These are phyloP conservation scores for Aspergillus hiratsukae DNA, from an alignment of 2,329 filamentous ascomycete genomes.

Conservation along the genomic window DNA sequence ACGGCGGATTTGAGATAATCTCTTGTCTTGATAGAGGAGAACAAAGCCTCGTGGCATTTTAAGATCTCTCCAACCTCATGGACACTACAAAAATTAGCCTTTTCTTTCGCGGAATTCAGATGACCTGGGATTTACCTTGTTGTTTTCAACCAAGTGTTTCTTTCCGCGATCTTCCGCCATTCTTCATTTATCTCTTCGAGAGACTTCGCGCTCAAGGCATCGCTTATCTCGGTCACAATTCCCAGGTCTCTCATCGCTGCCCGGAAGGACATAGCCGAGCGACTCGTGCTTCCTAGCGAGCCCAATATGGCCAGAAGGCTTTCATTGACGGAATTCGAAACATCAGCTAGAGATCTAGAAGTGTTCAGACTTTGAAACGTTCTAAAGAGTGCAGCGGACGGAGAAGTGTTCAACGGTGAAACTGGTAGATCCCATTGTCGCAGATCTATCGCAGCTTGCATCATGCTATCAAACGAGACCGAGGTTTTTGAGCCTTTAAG, in stretches of 20 bases:
- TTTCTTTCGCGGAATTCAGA: background rate
- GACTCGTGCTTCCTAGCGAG: constrained; percentile 31
- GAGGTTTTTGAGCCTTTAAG: constrained; percentile 49
- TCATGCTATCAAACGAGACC: constrained; percentile 64
- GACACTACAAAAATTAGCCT: constrained; percentile 32
- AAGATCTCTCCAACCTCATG: constrained; percentile 72
- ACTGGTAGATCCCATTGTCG: constrained; percentile 89
- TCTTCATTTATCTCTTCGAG: constrained; percentile 57
- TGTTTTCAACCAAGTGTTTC: constrained; percentile 75
- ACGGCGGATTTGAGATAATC: constrained; percentile 58
- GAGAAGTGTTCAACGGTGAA: constrained; percentile 58
- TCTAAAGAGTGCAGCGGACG: constrained; percentile 69
- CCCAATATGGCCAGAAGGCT: constrained; percentile 50
- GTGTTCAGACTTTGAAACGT: constrained; percentile 74
- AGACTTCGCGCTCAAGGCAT: constrained; percentile 62
- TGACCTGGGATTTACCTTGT: constrained; percentile 57
- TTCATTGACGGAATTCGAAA: constrained; percentile 58
- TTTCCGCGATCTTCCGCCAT: constrained; percentile 59
- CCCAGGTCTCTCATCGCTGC: constrained; percentile 63
- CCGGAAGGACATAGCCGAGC: constrained; percentile 45
- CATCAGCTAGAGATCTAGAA: constrained; percentile 52
- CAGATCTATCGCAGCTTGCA: constrained; percentile 73
- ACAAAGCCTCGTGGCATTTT: constrained; percentile 75
- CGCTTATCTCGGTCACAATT: constrained; percentile 74
- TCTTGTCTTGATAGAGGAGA: constrained; percentile 73